A percentile compares a stretch with the other conserved stretches of the same genome.
phyloP scores from a whole-genome alignment of 352 stramenopile species.

The Phytophthora tentaculata region DNA sequence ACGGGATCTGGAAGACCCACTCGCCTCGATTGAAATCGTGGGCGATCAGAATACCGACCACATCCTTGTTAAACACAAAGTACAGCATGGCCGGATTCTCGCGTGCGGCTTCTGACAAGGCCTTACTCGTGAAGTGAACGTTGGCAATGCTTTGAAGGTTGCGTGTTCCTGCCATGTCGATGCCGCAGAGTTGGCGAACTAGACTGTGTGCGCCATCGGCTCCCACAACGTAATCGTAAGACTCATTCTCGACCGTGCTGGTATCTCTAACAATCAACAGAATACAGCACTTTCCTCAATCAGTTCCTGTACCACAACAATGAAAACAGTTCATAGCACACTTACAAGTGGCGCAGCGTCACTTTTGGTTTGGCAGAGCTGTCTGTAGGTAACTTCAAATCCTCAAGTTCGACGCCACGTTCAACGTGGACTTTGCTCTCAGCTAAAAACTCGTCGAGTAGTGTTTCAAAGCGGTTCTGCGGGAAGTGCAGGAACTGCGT shows the following conservation, averaged over 20 bases:
- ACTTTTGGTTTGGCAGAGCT: slow-evolving; percentile 28
- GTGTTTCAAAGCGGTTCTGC: slow-evolving; percentile 80
- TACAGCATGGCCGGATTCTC: slow-evolving; percentile 94
- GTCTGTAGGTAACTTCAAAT: slow-evolving; percentile 32
- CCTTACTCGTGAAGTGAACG: slow-evolving; percentile 92
- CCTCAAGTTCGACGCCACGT: slow-evolving; percentile 63
- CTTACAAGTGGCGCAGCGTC: slow-evolving; percentile 59
- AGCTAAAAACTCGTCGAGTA: slow-evolving; percentile 63
- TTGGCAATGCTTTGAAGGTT: slow-evolving; percentile 94
- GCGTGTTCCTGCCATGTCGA: slow-evolving; percentile 72
- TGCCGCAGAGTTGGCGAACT: slow-evolving; percentile 71
- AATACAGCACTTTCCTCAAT: slow-evolving; percentile 1
- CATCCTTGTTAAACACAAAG: slow-evolving; percentile 91
- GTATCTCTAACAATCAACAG: slow-evolving; percentile 37
- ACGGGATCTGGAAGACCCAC: slow-evolving; percentile 94
- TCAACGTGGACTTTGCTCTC: slow-evolving; percentile 57
- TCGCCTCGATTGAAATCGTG: slow-evolving; percentile 90
- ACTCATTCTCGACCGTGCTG: slow-evolving; percentile 44
- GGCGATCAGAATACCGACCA: slow-evolving; percentile 93
- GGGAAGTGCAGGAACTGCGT: slow-evolving; percentile 88
- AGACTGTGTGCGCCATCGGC: slow-evolving; percentile 92
- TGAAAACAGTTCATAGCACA: neutral
- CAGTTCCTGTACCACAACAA: neutral
- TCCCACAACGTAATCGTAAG: slow-evolving; percentile 88
- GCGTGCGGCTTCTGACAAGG: slow-evolving; percentile 55